A percentile compares a stretch with the other conserved stretches of the same genome.
phyloP scores from a whole-genome alignment of 2,329 filamentous ascomycete genomes.

The Sclerotinia subarctica region DNA sequence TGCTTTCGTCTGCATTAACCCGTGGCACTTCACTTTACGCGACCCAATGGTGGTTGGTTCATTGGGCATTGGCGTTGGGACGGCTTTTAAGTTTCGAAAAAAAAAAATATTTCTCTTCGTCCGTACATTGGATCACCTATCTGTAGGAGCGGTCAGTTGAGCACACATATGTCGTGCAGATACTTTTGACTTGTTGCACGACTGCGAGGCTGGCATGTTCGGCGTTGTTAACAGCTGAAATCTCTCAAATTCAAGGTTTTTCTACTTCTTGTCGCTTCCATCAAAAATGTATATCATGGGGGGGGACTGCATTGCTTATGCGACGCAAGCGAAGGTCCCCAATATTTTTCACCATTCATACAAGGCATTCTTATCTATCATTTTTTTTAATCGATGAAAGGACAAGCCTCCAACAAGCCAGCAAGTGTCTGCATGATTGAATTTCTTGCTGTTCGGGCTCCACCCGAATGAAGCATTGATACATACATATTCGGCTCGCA shows the following conservation, averaged over 20 bases:
- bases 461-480: background rate
- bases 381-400: slow-evolving; percentile 4
- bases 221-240: background rate
- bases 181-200: background rate
- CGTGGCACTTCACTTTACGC: background rate
- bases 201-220: background rate
- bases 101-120: background rate
- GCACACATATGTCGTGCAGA: background rate
- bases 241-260: background rate
- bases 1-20: background rate
- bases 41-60: background rate
- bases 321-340: background rate
- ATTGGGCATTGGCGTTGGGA: background rate
- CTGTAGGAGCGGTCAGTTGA: slow-evolving; percentile 1
- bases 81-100: background rate
- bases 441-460: background rate
- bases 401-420: background rate
- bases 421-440: background rate
- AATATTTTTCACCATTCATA: background rate
- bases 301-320: background rate
- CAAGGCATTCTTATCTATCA: background rate
- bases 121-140: background rate
- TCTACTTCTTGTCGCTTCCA: background rate
- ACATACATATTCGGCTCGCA: background rate
- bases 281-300: background rate